phyloP scores from a whole-genome alignment of 805 yeast species.

The Schwanniomyces pseudopolymorphus region DNA sequence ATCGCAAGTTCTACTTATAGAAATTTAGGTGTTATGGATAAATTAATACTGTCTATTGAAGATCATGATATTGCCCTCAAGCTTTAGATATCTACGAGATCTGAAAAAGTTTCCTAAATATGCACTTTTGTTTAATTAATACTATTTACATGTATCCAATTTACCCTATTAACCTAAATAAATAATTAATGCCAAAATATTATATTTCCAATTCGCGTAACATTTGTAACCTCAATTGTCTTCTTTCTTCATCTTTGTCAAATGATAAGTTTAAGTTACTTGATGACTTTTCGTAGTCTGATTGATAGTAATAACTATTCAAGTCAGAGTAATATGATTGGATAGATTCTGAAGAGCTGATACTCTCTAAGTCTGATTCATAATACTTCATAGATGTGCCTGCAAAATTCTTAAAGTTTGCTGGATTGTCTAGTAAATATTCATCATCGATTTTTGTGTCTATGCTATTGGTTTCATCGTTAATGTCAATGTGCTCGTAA shows the following conservation, averaged over 20 bases:
- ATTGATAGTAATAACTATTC: slow-evolving; percentile 10
- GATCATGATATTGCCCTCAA: slow-evolving; percentile 27
- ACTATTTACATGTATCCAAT: not conserved
- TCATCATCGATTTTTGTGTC: slow-evolving; percentile 26
- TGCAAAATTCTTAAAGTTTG: slow-evolving; percentile 22
- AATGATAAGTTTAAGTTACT: slow-evolving; percentile 9
- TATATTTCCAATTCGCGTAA: slow-evolving; percentile 29
- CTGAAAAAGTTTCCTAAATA: not conserved
- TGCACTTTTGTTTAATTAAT: not conserved
- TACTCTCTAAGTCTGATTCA: slow-evolving; percentile 18
- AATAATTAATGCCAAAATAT: not conserved
- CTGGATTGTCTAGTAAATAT: slow-evolving; percentile 21
- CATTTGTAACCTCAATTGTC: slow-evolving; percentile 39
- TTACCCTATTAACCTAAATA: not conserved
- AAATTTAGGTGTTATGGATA: slow-evolving; percentile 58
- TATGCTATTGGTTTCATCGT: not conserved
- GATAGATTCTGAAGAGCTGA: slow-evolving; percentile 22
- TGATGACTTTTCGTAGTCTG: slow-evolving; percentile 14
- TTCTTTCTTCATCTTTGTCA: slow-evolving; percentile 34
- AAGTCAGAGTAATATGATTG: slow-evolving; percentile 15
- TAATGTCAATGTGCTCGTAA: not conserved
- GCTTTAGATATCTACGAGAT: not conserved
- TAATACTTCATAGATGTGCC: slow-evolving; percentile 16
- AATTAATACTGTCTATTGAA: slow-evolving; percentile 44
- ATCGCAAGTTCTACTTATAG: slow-evolving; percentile 54